A percentile compares a stretch with the other conserved stretches of the same genome.
Conservation (phyloP, 345 rosid species). For the Limnanthes douglasii region DNA sequence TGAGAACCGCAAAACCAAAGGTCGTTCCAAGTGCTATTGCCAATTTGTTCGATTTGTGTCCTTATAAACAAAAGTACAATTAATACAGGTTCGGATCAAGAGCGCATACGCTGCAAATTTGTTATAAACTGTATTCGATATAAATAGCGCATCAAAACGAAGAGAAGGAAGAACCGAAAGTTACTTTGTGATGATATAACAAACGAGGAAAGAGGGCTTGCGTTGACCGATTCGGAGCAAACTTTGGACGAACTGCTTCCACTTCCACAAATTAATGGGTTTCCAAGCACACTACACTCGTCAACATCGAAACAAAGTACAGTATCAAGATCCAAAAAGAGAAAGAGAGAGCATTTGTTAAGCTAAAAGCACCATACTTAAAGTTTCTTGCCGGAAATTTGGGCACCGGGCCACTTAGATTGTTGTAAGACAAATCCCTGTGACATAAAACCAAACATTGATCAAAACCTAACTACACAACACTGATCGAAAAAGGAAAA, state of each 20-base stretch:
- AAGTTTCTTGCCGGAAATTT: conserved; percentile 65
- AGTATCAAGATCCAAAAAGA: conserved; percentile 3
- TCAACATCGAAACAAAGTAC: conserved; percentile 6
- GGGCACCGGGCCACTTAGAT: conserved; percentile 80
- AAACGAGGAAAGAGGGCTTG: conserved; percentile 34
- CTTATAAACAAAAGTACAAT: conserved; percentile 7
- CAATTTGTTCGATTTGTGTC: conserved; percentile 41
- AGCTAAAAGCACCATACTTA: conserved; percentile 28
- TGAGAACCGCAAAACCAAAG: conserved; percentile 33
- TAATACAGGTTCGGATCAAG: neutral
- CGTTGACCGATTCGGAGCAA: conserved; percentile 48
- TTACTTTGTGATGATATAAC: conserved; percentile 30
- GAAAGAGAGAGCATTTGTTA: conserved; percentile 1
- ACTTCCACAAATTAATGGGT: conserved; percentile 66
- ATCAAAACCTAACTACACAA: neutral
- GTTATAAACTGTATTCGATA: neutral
- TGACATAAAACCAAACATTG: conserved; percentile 10
- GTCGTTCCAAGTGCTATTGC: conserved; percentile 62
- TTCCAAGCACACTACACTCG: conserved; percentile 58
- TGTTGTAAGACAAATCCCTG: conserved; percentile 94
- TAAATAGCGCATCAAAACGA: neutral
- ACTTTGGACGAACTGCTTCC: conserved; percentile 30
- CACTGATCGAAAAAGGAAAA: neutral
- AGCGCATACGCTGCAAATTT: neutral
- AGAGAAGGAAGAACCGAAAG: neutral